Evolutionary conservation across 257 asterid species (phyloP).

Genomic region (Dorcoceras hygrometricum): DNA sequence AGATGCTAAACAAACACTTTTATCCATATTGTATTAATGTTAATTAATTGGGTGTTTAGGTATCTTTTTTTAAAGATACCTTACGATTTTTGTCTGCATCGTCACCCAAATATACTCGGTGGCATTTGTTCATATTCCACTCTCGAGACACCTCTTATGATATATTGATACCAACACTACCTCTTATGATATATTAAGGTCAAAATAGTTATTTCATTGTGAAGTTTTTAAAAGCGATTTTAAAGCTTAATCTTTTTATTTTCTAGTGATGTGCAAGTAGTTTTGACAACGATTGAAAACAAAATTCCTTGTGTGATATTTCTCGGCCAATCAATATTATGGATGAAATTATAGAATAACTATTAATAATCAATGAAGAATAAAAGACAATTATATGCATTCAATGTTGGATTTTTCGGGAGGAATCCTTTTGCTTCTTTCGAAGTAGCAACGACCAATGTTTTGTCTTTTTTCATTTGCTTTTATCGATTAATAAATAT

Average conservation of each 20-base stretch:
- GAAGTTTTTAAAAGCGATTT: not conserved
- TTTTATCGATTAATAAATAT: too few relatives aligned
- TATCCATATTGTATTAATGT: not conserved
- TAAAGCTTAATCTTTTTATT: too few relatives aligned
- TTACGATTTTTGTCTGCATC: not conserved
- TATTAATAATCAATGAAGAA: not conserved
- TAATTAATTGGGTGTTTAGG: not conserved
- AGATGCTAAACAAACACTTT: not conserved
- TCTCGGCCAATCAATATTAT: not conserved
- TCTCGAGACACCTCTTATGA: too few relatives aligned
- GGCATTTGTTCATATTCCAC: not conserved
- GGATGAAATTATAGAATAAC: not conserved
- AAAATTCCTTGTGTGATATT: too few relatives aligned
- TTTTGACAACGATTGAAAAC: too few relatives aligned
- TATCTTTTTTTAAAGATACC: slow-evolving; percentile 10
- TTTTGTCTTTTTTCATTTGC: not conserved
- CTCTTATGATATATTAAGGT: not conserved
- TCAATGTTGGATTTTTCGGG: not conserved
- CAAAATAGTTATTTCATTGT: not conserved
- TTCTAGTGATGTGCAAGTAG: too few relatives aligned
- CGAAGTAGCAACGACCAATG: not conserved
- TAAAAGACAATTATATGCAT: not conserved
- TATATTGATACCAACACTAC: not conserved
- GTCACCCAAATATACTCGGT: not conserved
- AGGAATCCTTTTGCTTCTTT: slow-evolving; percentile 1